Base-by-base conservation (phyloP, 2,329 filamentous ascomycete genomes). In the Stemphylium vesicarium region DNA sequence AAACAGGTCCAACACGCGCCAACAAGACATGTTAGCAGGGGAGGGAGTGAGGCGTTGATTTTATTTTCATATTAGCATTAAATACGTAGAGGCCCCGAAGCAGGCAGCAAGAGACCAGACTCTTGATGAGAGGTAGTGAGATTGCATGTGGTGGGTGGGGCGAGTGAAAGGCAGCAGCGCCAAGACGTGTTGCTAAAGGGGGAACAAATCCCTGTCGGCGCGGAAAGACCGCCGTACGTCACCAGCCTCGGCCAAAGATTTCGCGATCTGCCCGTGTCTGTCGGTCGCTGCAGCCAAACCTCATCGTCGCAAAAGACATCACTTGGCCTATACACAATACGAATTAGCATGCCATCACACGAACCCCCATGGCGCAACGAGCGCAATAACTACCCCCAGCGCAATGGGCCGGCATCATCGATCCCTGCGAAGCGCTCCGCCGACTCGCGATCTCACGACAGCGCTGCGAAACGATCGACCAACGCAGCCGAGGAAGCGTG, bases 401-500 rank as follows among this genome's bases (percentile, higher is more conserved):
- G 66, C 35, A 41, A 59, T 12, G 65, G 59, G 18, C 65, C 66
- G 16, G 54, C 61, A 4, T 62, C 66, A 7, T 76, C 70, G 4
- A 66, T 79, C 29, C 74, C 74, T 7, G 64, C 69, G 51, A 82
- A 81, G 63, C 78, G 79, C 43, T 70, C 75, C 9, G 77, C 76
- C 15, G 75, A 80, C 59, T 73, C 77, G 22, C 75, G 76, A 56
- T 73, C 78, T 59, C 72, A 74, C 51, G 77, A 69, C 15, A 51
- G 57, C 15, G 63, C 69, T 4, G 53, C 70, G 55, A 81, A 81
- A 64, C 78, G 79, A 37, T 74, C 76, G 13, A 70, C 68, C 4
- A 78, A 81, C 56, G 78, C 77, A 32, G 77, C 79, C 58, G 80
- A 82, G 65, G 79, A 78, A 52, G 79, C 79, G 18, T 99, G 95